A percentile compares a stretch with the other conserved stretches of the same genome.
These are phyloP conservation scores for Theobroma cacao DNA, from an alignment of 345 rosid genomes.

Conservation along the genomic window DNA sequence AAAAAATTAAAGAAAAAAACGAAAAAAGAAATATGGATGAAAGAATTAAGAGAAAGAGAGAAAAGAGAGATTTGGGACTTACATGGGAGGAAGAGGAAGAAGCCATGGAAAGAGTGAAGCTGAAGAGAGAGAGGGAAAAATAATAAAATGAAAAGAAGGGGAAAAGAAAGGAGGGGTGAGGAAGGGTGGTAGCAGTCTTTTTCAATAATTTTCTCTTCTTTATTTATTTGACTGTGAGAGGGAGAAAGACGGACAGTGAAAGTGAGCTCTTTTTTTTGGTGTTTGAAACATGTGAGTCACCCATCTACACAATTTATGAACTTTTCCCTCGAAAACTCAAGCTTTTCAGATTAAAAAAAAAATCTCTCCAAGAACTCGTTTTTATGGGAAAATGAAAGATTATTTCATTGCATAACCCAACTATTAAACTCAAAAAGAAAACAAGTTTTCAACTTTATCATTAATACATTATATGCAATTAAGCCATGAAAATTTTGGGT, in stretches of 20 bases:
- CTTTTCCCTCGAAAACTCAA: not conserved
- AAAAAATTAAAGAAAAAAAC: conserved; percentile 10
- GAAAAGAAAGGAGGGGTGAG: conserved; percentile 14
- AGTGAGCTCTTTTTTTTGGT: not conserved
- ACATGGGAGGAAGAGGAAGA: conserved; percentile 30
- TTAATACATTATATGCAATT: not conserved
- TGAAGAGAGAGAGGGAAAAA: conserved; percentile 6
- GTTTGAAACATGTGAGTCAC: not conserved
- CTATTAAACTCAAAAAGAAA: too few relatives aligned
- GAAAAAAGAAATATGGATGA: not conserved
- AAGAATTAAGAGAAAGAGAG: not conserved
- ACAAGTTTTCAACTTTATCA: too few relatives aligned
- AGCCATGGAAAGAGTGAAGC: conserved; percentile 31
- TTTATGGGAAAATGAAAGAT: not conserved
- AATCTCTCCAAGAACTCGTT: too few relatives aligned
- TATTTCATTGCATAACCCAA: too few relatives aligned
- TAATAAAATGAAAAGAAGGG: not conserved
- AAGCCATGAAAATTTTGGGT: not conserved
- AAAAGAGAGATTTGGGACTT: conserved; percentile 38
- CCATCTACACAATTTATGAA: not conserved
- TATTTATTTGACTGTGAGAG: conserved; percentile 16
- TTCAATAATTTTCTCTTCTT: conserved; percentile 15
- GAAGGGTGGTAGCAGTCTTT: conserved; percentile 29
- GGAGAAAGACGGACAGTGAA: not conserved
- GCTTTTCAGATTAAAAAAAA: too few relatives aligned